Percentiles rank a stretch among this genome's conserved stretches.
phyloP scores from a whole-genome alignment of 257 asterid species.

The Phtheirospermum japonicum region DNA sequence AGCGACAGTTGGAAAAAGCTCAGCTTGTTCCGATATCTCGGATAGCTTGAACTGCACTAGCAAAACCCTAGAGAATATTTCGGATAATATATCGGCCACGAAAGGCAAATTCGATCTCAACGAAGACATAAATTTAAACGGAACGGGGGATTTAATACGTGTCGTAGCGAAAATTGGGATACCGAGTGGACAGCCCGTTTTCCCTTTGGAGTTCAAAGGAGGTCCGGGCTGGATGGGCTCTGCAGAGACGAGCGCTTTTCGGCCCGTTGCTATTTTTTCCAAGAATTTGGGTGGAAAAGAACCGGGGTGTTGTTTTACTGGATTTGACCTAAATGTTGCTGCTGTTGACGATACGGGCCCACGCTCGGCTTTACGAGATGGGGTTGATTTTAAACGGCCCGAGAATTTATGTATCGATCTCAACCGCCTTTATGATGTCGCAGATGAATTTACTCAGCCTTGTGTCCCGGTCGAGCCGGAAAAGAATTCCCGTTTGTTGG shows the following conservation, averaged over 20 bases:
- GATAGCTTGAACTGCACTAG: slow-evolving; percentile 21
- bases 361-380: slow-evolving; percentile 19
- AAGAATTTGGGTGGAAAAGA: slow-evolving; percentile 20
- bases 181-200: slow-evolving; percentile 34
- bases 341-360: slow-evolving; percentile 37
- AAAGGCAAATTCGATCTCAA: slow-evolving; percentile 52
- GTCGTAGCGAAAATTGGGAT: slow-evolving; percentile 53
- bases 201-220: slow-evolving; percentile 50
- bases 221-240: slow-evolving; percentile 49
- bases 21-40: slow-evolving; percentile 26
- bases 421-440: slow-evolving; percentile 39
- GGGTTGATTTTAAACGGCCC: slow-evolving; percentile 25
- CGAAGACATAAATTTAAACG: slow-evolving; percentile 39
- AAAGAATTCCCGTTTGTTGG: slow-evolving; percentile 23
- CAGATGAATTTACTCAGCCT: slow-evolving; percentile 31
- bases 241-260: slow-evolving; percentile 55
- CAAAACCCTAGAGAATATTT: slow-evolving; percentile 14
- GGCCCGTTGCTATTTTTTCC: slow-evolving; percentile 26
- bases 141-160: slow-evolving; percentile 33
- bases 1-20: slow-evolving; percentile 18
- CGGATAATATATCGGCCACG: no score
- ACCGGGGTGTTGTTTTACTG: slow-evolving; percentile 29
- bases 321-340: slow-evolving; percentile 58
- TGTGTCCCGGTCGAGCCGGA: slow-evolving; percentile 21
- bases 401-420: slow-evolving; percentile 46